These are phyloP conservation scores for Phytophthora syringae DNA, from an alignment of 352 stramenopile species.

Conservation along the genomic window DNA sequence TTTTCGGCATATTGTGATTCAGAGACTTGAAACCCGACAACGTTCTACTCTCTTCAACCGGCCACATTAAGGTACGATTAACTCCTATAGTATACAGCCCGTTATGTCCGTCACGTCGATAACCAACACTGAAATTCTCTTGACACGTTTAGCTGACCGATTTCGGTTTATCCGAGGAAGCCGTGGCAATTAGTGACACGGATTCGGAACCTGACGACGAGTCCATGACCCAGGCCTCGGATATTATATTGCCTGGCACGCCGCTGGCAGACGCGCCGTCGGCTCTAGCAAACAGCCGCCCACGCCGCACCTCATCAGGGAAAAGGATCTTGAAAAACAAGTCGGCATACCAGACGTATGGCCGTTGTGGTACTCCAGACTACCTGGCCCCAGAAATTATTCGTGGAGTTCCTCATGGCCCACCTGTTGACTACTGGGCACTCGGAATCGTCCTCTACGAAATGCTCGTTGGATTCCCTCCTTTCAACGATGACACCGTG, in stretches of 20 bases:
- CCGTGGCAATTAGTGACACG: slow-evolving; percentile 45
- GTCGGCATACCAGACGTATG: slow-evolving; percentile 64
- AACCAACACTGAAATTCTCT: not conserved
- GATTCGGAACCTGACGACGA: slow-evolving; percentile 42
- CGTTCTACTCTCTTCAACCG: slow-evolving; percentile 87
- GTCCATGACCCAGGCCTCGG: slow-evolving; percentile 22
- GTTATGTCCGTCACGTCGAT: not conserved
- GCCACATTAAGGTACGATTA: slow-evolving; percentile 82
- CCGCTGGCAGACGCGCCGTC: slow-evolving; percentile 1
- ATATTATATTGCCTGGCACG: slow-evolving; percentile 5
- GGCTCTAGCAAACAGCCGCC: slow-evolving; percentile 1
- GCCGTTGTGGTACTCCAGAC: slow-evolving; percentile 86
- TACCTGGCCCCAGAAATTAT: slow-evolving; percentile 93
- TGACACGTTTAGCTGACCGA: slow-evolving; percentile 71
- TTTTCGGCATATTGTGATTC: slow-evolving; percentile 17
- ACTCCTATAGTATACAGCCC: not conserved
- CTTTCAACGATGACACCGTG: slow-evolving; percentile 91
- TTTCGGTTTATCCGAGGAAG: slow-evolving; percentile 88
- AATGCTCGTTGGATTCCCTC: slow-evolving; percentile 89
- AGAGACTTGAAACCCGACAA: slow-evolving; percentile 93
- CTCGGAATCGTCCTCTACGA: slow-evolving; percentile 93
- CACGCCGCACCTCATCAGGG: slow-evolving; percentile 19
- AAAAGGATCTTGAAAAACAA: slow-evolving; percentile 50
- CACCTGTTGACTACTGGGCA: slow-evolving; percentile 89
- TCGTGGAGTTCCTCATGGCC: slow-evolving; percentile 65